Evolutionary conservation across 306 rosid species (phyloP).

Genomic region (Cucumis melo): DNA sequence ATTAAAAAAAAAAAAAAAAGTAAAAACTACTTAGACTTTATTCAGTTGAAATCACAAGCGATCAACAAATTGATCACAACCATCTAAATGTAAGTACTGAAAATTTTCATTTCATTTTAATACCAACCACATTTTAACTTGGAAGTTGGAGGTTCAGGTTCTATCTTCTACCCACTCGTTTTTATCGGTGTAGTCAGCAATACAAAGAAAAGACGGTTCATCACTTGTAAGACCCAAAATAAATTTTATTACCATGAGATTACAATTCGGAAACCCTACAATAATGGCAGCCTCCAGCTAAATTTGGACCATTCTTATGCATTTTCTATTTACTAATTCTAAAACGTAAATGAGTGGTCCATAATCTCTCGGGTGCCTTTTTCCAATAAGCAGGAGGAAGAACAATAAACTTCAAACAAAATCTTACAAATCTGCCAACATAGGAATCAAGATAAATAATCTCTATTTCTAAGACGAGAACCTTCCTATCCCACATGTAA

Average conservation of each 20-base stretch:
- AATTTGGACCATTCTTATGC: not conserved
- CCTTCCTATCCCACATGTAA: not conserved
- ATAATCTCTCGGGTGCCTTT: not conserved
- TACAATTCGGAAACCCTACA: not conserved
- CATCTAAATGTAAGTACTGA: too few relatives aligned
- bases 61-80: not conserved
- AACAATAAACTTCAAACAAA: not conserved
- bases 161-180: too few relatives aligned
- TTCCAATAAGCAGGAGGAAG: not conserved
- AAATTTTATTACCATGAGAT: not conserved
- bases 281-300: not conserved
- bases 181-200: not conserved
- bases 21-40: not conserved
- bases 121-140: too few relatives aligned
- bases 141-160: too few relatives aligned
- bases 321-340: not conserved
- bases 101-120: not conserved
- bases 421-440: not conserved
- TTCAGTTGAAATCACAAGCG: not conserved
- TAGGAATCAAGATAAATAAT: not conserved
- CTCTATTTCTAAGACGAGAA: not conserved
- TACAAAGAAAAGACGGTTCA: not conserved
- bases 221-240: not conserved
- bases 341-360: not conserved
- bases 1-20: not conserved